Percentiles rank a stretch among this genome's conserved stretches.
Conservation (phyloP, 306 rosid species). For the Ammopiptanthus mongolicus region DNA sequence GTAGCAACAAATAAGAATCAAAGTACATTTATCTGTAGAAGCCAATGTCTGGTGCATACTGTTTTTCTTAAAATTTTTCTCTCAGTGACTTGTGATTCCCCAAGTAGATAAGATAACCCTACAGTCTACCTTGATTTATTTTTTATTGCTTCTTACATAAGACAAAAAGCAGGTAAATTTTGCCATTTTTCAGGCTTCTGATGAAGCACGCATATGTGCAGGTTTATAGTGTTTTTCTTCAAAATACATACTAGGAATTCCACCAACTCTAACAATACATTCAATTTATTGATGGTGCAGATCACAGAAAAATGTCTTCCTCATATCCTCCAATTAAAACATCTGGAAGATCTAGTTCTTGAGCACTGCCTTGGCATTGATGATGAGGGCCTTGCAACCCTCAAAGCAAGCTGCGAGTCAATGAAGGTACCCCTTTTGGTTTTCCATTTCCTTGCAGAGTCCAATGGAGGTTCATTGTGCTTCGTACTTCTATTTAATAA, state of each 20-base stretch:
- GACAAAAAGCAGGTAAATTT: neutral
- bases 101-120: neutral
- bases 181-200: neutral
- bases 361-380: slow-evolving; percentile 78
- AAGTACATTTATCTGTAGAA: neutral
- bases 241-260: neutral
- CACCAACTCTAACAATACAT: neutral
- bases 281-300: slow-evolving; percentile 34
- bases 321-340: slow-evolving; percentile 43
- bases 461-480: neutral
- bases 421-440: slow-evolving; percentile 47
- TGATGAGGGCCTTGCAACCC: slow-evolving; percentile 50
- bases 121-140: neutral
- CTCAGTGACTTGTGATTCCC: neutral
- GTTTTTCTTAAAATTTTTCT: neutral
- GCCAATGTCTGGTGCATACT: neutral
- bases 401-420: slow-evolving; percentile 54
- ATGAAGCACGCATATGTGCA: neutral
- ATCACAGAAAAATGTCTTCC: slow-evolving; percentile 65
- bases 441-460: neutral
- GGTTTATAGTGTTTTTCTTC: neutral
- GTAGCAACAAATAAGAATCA: neutral
- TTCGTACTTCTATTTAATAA: neutral
- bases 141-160: neutral
- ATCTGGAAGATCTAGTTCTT: slow-evolving; percentile 68